Conservation (phyloP, 1,139 yeast genomes). For the Nakaseomyces delphensis region DNA sequence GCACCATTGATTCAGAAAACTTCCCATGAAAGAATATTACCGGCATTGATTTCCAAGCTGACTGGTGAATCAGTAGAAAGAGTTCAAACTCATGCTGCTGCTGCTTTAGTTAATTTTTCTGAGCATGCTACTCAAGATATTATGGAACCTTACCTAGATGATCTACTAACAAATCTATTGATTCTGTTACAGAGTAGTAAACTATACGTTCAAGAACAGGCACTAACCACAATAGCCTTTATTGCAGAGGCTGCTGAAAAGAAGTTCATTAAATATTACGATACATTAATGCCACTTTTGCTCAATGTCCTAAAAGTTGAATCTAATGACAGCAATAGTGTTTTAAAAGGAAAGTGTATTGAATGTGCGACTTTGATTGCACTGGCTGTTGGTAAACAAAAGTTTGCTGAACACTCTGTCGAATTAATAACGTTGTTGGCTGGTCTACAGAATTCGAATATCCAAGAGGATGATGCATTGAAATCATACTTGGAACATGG, state of each 20-base stretch:
- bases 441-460: slow-evolving; percentile 53
- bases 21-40: slow-evolving; percentile 69
- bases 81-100: slow-evolving; percentile 98
- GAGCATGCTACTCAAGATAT: slow-evolving; percentile 85
- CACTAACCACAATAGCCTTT: slow-evolving; percentile 89
- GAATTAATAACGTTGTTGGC: slow-evolving; percentile 70
- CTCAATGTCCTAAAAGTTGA: slow-evolving; percentile 72
- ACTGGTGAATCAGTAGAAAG: slow-evolving; percentile 67
- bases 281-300: slow-evolving; percentile 86
- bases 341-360: slow-evolving; percentile 84
- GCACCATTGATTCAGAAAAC: slow-evolving; percentile 81
- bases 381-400: slow-evolving; percentile 91
- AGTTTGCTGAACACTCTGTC: slow-evolving; percentile 66
- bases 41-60: slow-evolving; percentile 78
- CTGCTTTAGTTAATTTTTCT: slow-evolving; percentile 90
- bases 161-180: slow-evolving; percentile 61
- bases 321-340: slow-evolving; percentile 68
- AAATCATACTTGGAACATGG: slow-evolving; percentile 84
- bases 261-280: slow-evolving; percentile 84
- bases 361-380: slow-evolving; percentile 95
- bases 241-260: slow-evolving; percentile 97
- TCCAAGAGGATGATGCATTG: slow-evolving; percentile 70
- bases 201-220: slow-evolving; percentile 94
- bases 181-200: slow-evolving; percentile 76
- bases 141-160: slow-evolving; percentile 84